phyloP scores from a whole-genome alignment of 768 basidiomycete species.

The Calocera viscosa region DNA sequence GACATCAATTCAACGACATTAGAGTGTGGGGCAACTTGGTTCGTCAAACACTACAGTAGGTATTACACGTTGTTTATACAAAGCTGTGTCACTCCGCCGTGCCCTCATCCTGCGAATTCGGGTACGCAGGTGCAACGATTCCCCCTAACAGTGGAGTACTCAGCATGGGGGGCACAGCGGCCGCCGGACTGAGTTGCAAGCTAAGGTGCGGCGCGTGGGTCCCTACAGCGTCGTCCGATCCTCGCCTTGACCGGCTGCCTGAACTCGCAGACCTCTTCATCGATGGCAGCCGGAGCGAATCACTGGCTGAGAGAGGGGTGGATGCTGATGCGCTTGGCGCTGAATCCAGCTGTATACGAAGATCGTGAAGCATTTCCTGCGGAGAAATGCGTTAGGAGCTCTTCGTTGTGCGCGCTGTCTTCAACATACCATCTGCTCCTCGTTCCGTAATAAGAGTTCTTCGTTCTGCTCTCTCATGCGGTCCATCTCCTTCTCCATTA shows the following conservation, averaged over 20 bases:
- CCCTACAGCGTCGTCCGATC: neutral
- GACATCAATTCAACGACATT: no score
- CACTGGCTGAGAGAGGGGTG: neutral
- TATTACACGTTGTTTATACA: neutral
- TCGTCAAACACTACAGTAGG: neutral
- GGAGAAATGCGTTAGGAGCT: neutral
- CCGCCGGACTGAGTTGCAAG: neutral
- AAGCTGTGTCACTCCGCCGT: neutral
- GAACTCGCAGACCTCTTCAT: neutral
- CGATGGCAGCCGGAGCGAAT: neutral
- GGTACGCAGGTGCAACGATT: neutral
- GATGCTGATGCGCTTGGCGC: neutral
- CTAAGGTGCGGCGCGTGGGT: neutral
- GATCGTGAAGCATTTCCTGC: neutral
- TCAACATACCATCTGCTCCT: neutral
- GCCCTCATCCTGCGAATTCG: neutral
- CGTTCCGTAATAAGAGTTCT: neutral
- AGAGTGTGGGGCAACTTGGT: no score
- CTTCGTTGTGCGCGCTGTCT: neutral
- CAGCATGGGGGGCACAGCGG: neutral
- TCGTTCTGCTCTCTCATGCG: neutral
- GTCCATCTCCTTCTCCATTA: neutral
- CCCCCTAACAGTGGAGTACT: neutral
- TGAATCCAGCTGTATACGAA: neutral
- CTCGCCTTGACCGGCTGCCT: neutral